Evolutionary conservation across 2,329 filamentous ascomycete genomes (phyloP).

Genomic region (Aschersonia sp.): DNA sequence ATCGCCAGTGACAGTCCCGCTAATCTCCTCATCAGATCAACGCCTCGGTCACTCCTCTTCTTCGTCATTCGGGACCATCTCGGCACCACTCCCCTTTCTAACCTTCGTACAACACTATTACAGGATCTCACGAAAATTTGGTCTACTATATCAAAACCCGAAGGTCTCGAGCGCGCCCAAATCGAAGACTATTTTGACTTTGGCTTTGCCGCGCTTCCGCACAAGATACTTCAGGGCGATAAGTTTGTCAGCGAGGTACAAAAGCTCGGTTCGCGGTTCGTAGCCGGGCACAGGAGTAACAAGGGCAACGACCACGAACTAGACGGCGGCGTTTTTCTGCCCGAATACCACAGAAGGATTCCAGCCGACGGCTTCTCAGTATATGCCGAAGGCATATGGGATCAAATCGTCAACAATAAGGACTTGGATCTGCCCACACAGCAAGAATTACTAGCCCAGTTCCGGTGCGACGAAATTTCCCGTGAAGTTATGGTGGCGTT

Average conservation of each 20-base stretch:
- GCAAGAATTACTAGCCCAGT: constrained; percentile 91
- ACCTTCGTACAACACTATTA: constrained; percentile 78
- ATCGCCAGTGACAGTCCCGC: too few species aligned
- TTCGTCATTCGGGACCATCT: constrained; percentile 98
- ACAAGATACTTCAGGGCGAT: constrained; percentile 92
- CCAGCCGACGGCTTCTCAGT: constrained; percentile 93
- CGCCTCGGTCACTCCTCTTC: constrained; percentile 82
- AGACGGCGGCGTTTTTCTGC: constrained; percentile 70
- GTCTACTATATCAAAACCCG: constrained; percentile 81
- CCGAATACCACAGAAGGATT: constrained; percentile 90
- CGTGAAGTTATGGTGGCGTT: constrained; percentile 76
- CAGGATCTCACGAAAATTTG: constrained; percentile 88
- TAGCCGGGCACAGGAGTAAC: constrained; percentile 60
- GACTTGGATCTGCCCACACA: constrained; percentile 93
- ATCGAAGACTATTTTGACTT: constrained; percentile 99
- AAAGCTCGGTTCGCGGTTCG: constrained; percentile 68
- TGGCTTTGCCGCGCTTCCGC: constrained; percentile 84
- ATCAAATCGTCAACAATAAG: constrained; percentile 98
- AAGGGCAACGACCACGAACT: constrained; percentile 57
- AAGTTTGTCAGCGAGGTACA: constrained; percentile 72
- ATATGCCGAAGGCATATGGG: constrained; percentile 91
- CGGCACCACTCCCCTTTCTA: constrained; percentile 77
- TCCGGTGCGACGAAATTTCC: constrained; percentile 92
- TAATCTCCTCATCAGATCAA: constrained; percentile 40
- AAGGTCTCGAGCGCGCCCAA: constrained; percentile 70